These are phyloP conservation scores for Hymenoscyphus scutula DNA, from an alignment of 2,329 filamentous ascomycete genomes.

Conservation along the genomic window DNA sequence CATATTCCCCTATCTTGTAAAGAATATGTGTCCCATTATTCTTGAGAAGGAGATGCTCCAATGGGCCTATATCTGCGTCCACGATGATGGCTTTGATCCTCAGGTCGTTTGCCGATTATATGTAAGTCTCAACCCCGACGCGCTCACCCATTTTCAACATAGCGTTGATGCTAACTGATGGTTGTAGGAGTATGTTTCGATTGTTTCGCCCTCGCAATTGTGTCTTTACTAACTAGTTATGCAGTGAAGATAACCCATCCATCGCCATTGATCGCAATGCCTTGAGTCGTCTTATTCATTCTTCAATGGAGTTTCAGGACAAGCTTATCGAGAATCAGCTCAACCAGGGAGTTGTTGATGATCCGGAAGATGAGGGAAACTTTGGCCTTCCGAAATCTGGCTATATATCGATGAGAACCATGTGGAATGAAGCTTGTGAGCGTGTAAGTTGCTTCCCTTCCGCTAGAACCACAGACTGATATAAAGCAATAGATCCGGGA, in stretches of 20 bases:
- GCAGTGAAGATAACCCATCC: no score
- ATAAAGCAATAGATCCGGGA: neutral
- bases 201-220: no score
- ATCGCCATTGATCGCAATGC: no score
- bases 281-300: no score
- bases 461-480: neutral
- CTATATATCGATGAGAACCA: neutral
- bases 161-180: neutral
- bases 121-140: neutral
- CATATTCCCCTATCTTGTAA: neutral
- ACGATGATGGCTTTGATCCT: neutral
- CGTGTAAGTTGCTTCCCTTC: neutral
- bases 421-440: neutral
- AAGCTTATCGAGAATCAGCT: neutral
- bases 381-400: neutral
- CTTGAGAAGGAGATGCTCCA: neutral
- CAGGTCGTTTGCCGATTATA: neutral
- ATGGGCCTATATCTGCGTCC: neutral
- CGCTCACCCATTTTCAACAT: neutral
- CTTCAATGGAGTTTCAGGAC: neutral
- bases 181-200: no score
- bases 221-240: no score
- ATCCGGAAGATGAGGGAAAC: no score
- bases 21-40: neutral
- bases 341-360: no score